Evolutionary conservation across 345 rosid species (phyloP).

Genomic region (Moringa oleifera): DNA sequence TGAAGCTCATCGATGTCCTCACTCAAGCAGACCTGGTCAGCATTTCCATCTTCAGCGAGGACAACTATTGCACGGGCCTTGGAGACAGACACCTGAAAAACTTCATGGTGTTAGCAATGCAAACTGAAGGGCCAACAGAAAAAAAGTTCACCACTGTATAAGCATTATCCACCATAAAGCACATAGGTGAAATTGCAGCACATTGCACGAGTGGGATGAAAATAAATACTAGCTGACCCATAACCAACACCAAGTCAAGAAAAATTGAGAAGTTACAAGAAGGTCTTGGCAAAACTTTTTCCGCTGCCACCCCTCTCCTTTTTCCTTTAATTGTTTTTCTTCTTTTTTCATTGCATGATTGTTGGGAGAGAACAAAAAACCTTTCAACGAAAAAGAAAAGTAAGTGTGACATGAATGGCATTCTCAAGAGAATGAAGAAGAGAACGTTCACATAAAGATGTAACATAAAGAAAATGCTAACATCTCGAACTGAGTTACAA

Average conservation of each 20-base stretch:
- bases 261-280: neutral
- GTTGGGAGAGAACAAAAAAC: neutral
- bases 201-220: neutral
- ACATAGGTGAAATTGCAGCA: neutral
- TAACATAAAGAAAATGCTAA: too few species aligned
- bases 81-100: constrained; percentile 63
- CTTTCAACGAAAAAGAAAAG: too few species aligned
- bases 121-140: constrained; percentile 1
- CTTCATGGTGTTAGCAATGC: constrained; percentile 12
- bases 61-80: constrained; percentile 68
- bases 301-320: neutral
- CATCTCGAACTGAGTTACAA: too few species aligned
- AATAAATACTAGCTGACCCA: constrained; percentile 5
- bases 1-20: constrained; percentile 6
- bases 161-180: constrained; percentile 6
- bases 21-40: constrained; percentile 60
- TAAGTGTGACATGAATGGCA: too few species aligned
- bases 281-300: neutral
- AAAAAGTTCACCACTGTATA: constrained; percentile 1
- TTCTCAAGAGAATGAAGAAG: neutral
- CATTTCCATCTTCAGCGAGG: constrained; percentile 78
- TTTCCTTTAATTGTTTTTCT: neutral
- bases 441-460: neutral
- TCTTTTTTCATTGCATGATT: too few species aligned
- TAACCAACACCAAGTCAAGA: neutral